A percentile compares a stretch with the other conserved stretches of the same genome.
phyloP scores from a whole-genome alignment of 78 protist species.

The Monocercomonoides exilis region DNA sequence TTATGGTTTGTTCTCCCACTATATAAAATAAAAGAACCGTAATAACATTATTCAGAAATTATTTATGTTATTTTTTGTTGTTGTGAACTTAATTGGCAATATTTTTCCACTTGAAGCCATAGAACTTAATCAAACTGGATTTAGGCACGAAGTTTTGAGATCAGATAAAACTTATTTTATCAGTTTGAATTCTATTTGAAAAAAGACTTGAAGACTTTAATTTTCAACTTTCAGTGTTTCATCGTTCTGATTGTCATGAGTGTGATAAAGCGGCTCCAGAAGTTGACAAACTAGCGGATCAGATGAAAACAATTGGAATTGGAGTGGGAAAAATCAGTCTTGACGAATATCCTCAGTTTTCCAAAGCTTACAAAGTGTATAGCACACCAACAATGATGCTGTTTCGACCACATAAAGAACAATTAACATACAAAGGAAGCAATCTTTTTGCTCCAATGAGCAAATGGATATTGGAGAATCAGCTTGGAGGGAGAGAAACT shows the following conservation, averaged over 20 bases:
- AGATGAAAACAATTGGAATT: neutral
- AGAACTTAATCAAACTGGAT: too few relatives aligned
- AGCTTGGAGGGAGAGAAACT: neutral
- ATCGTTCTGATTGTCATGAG: neutral
- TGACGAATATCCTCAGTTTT: neutral
- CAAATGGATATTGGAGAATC: neutral
- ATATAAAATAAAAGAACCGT: too few relatives aligned
- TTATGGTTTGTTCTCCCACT: too few relatives aligned
- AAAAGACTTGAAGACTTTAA: too few relatives aligned
- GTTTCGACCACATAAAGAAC: neutral
- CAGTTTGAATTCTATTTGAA: neutral
- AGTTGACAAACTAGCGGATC: neutral
- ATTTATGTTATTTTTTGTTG: too few relatives aligned
- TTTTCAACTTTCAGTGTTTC: neutral
- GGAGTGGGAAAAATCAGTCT: neutral
- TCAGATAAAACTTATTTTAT: neutral
- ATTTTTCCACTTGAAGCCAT: too few relatives aligned
- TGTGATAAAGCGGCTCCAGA: neutral
- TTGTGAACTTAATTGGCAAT: too few relatives aligned
- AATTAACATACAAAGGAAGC: neutral
- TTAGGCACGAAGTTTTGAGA: neutral
- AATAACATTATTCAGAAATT: too few relatives aligned
- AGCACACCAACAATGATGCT: neutral
- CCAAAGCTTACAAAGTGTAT: neutral
- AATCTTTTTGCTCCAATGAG: neutral